phyloP scores from a whole-genome alignment of 495 filamentous ascomycete species.

The Podospora sp. region DNA sequence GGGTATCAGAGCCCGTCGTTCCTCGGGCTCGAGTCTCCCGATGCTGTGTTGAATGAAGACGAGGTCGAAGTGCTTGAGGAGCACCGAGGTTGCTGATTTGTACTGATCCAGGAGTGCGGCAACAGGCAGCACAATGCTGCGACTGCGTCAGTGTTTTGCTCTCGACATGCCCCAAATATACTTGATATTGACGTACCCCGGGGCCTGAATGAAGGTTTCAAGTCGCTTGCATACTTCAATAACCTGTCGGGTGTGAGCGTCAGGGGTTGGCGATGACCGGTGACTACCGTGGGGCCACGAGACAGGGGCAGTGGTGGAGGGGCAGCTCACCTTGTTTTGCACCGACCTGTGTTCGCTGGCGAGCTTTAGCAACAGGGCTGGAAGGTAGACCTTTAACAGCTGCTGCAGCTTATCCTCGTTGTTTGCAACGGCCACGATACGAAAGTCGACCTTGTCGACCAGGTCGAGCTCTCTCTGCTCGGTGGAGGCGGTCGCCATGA shows the following conservation, averaged over 20 bases:
- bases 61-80: slow-evolving; percentile 87
- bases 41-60: slow-evolving; percentile 88
- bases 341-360: slow-evolving; percentile 78
- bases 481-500: slow-evolving; percentile 35
- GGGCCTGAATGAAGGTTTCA: slow-evolving; percentile 47
- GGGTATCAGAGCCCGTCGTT: slow-evolving; percentile 64
- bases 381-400: slow-evolving; percentile 75
- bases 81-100: slow-evolving; percentile 69
- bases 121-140: slow-evolving; percentile 78
- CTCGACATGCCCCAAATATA: background rate
- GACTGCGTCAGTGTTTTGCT: slow-evolving; percentile 14
- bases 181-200: slow-evolving; percentile 36
- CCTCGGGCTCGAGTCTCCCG: slow-evolving; percentile 59
- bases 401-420: slow-evolving; percentile 79
- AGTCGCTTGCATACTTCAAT: slow-evolving; percentile 70
- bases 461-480: slow-evolving; percentile 81
- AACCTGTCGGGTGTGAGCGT: slow-evolving; percentile 45
- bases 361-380: slow-evolving; percentile 81
- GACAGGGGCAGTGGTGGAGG: background rate
- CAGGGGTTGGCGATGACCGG: background rate
- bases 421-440: slow-evolving; percentile 77
- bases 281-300: background rate
- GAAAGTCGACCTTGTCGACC: slow-evolving; percentile 86
- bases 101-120: slow-evolving; percentile 82
- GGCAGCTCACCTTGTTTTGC: slow-evolving; percentile 68